Base-by-base conservation (phyloP, 225 moss, liverwort and hornwort genomes). In the Sphagnum contortum region DNA sequence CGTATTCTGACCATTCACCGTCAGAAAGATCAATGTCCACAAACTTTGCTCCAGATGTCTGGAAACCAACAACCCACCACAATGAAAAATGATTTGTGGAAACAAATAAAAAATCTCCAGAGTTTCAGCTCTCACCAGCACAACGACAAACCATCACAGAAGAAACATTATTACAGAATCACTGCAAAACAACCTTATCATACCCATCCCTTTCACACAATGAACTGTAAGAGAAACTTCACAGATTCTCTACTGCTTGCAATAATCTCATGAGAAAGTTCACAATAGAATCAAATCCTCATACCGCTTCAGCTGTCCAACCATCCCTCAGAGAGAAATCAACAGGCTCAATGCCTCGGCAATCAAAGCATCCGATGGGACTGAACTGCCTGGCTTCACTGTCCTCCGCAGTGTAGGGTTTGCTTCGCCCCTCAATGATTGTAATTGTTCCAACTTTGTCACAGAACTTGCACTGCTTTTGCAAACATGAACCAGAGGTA, bases 1-100 rank as follows among this genome's bases (percentile, higher is more conserved):
- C 92, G 70, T 98, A 98, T 57, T 98, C 98, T 46, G 93, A 86
- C 93, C 93, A 91, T 79, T 98, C 98, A 51, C 90, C 92, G 58
- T 98, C 98, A 61, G 91, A 75, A 55, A 98, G 87, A 75, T 98
- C 93, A 64, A 98, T 89, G 59, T 98, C 87, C 64, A 80, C 80
- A 75, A 92, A 93, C 48, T 89, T 84, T 8, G 89, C 84, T 66
- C 98, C 98, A 50, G 89, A 79, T 61, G 93, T 62, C 96, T 98
- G 92, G 83, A 63, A 44, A 55, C 44, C n/a, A 9, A 29, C 29
- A 29, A 29, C 29, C 29, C 29, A 29, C 29, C 29, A 29, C 29
- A 29, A 29, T 29, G 29, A 29, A 29, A 29, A 29, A 29, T 29
- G 29, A 29, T 29, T 29, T 29, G 29, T 29, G 29, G 1, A 29